Evolutionary conservation across 768 basidiomycete genomes (phyloP).

Genomic region (Myochromella boudieri): DNA sequence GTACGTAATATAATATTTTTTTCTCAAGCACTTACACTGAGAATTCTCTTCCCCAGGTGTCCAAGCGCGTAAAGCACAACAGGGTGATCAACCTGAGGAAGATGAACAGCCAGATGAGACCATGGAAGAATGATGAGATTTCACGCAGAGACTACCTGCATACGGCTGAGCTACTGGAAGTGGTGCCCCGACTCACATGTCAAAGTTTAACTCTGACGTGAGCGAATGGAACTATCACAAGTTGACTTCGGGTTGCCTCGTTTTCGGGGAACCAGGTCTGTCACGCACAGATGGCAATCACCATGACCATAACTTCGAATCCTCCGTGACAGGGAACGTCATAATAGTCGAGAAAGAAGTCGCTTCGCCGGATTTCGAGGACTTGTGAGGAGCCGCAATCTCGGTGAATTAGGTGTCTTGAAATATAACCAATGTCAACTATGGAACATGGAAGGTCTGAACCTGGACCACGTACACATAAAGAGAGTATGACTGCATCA

Average conservation of each 20-base stretch:
- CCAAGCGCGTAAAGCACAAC: conserved; percentile 48
- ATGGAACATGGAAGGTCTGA: background rate
- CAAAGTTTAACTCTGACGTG: conserved; percentile 4
- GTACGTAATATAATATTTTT: conserved; percentile 33
- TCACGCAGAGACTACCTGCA: conserved; percentile 3
- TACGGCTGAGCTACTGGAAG: conserved; percentile 10
- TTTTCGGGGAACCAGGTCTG: background rate
- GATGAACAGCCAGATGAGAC: conserved; percentile 41
- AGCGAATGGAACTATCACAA: conserved; percentile 7
- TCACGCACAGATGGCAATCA: conserved; percentile 5
- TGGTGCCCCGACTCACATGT: conserved; percentile 12
- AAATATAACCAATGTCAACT: conserved; percentile 1
- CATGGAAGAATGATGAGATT: conserved; percentile 64
- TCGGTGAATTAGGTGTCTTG: conserved; percentile 9
- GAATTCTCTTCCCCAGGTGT: conserved; percentile 38
- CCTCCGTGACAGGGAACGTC: conserved; percentile 1
- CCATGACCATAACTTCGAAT: background rate
- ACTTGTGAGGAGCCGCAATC: background rate
- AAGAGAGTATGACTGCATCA: background rate
- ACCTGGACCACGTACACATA: conserved; percentile 7
- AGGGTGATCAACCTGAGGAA: conserved; percentile 28
- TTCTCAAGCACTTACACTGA: conserved; percentile 3
- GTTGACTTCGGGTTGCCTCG: background rate
- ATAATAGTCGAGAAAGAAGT: background rate
- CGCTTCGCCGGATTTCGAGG: background rate